Evolutionary conservation across 1,284 basidiomycete genomes (phyloP), one percentile per base, ranked within the genome.

Genomic region (Cerrena zonata): DNA sequence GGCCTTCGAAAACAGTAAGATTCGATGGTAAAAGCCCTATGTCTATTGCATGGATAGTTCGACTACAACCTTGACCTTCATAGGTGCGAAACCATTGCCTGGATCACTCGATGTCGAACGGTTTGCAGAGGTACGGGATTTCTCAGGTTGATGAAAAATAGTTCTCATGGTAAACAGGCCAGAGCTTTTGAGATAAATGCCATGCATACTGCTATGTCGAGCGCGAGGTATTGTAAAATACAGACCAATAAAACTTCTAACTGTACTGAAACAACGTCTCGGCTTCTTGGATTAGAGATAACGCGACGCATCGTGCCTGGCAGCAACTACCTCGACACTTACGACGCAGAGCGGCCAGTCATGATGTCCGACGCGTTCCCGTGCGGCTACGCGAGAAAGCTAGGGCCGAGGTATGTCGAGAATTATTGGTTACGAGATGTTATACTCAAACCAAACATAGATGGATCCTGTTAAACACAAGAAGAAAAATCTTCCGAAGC

Each of bases 341-440:
- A 12, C 79, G 94, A 22, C 79, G 94, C 26, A 77, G 94, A 60
- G 93, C 94, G 10, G 94, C 94, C 1, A 94, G 91, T 58, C 94
- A 96, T 66, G 88, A 96, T 67, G 84, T 91, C 18, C 81, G 91
- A 4, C 81, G 92, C 13, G 90, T 97, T n/a, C 94, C 94, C 0
- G 67, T 80, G 23, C 77, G 87, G 23, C 70, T 96, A 24, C 76
- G 92, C 48, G 80, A 80, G 39, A 89, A 88, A 62, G 92, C 94
- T 2, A 77, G 76, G 15, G 76, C 82, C 21, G 94, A 97, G 77
- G 92, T 91, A 15, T 34, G 45, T 19, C 10, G 10, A 37, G 19
- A 11, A 13, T 2, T 18, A 22, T 15, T 25, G 24, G 3, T 10
- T 25, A n/a, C 13, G 22, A 11, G 10, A 25, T 22, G 25, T 7